phyloP scores from a whole-genome alignment of 164 flowering plant species.

The Aristolochia contorta region DNA sequence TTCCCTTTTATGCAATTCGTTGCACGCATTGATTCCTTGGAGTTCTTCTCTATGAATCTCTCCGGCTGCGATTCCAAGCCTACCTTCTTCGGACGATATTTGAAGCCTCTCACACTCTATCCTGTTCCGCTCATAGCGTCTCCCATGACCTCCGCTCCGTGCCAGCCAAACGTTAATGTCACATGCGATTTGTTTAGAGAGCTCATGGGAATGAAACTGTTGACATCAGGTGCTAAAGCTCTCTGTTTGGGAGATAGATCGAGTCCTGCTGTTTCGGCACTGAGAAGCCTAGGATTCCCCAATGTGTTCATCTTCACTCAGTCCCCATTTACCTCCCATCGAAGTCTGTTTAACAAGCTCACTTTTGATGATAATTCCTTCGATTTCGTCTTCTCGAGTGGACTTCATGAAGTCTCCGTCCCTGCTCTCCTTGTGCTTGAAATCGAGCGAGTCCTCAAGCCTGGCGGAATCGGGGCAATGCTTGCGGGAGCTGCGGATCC shows the following conservation, averaged over 20 bases:
- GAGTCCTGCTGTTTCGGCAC: slow-evolving; percentile 27
- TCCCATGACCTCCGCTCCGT: slow-evolving; percentile 2
- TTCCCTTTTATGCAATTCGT: slow-evolving; percentile 36
- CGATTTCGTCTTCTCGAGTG: slow-evolving; percentile 69
- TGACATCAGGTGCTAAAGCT: slow-evolving; percentile 35
- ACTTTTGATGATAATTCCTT: slow-evolving; percentile 45
- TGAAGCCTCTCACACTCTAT: slow-evolving; percentile 18
- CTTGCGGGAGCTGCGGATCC: slow-evolving; percentile 31
- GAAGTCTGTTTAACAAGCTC: slow-evolving; percentile 38
- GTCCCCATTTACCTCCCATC: slow-evolving; percentile 39
- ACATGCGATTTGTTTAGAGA: slow-evolving; percentile 40
- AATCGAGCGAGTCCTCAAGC: slow-evolving; percentile 69
- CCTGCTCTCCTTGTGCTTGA: slow-evolving; percentile 74
- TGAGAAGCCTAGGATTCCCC: slow-evolving; percentile 48
- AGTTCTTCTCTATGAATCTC: slow-evolving; percentile 12
- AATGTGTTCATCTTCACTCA: slow-evolving; percentile 25
- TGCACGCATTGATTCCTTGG: slow-evolving; percentile 11
- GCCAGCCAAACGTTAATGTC: slow-evolving; percentile 31
- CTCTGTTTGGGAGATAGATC: slow-evolving; percentile 80
- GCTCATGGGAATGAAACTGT: slow-evolving; percentile 41
- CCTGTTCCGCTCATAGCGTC: neutral
- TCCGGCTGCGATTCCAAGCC: slow-evolving; percentile 22
- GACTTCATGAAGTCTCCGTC: slow-evolving; percentile 51
- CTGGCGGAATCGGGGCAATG: slow-evolving; percentile 76
- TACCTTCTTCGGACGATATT: slow-evolving; percentile 4